Conservation (phyloP, 257 asterid genomes). For the Nicotiana otophora region DNA sequence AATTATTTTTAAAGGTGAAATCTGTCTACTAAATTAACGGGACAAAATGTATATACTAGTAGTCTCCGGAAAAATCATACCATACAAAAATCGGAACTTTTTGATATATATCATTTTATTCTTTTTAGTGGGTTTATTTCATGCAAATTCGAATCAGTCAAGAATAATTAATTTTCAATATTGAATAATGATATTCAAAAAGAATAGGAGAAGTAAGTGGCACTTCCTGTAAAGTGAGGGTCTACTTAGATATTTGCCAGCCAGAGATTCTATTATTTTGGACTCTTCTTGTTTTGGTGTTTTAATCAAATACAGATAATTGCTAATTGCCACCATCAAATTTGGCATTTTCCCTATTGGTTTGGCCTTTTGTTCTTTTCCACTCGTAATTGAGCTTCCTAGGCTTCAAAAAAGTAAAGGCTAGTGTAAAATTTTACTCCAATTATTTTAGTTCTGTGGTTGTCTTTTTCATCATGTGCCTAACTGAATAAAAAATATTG, state of each 20-base stretch:
- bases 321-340: not conserved
- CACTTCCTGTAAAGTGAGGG: slow-evolving; percentile 15
- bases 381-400: not conserved
- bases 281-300: not conserved
- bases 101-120: not conserved
- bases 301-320: not conserved
- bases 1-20: not conserved
- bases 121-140: not conserved
- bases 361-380: not conserved
- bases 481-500: not conserved
- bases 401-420: not conserved
- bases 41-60: too few relatives aligned
- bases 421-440: not conserved
- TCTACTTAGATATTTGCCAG: not conserved
- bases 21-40: not conserved
- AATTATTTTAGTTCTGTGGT: not conserved
- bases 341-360: not conserved
- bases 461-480: slow-evolving; percentile 2
- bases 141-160: not conserved
- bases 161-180: not conserved
- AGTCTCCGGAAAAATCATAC: too few relatives aligned
- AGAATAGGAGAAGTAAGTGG: not conserved
- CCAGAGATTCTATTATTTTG: slow-evolving; percentile 5
- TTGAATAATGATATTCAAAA: not conserved
- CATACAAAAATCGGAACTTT: not conserved